Percentiles rank a stretch among this genome's conserved stretches.
These are phyloP conservation scores for Myxozyma vanderwaltii DNA, from an alignment of 805 yeast species.

Conservation along the genomic window DNA sequence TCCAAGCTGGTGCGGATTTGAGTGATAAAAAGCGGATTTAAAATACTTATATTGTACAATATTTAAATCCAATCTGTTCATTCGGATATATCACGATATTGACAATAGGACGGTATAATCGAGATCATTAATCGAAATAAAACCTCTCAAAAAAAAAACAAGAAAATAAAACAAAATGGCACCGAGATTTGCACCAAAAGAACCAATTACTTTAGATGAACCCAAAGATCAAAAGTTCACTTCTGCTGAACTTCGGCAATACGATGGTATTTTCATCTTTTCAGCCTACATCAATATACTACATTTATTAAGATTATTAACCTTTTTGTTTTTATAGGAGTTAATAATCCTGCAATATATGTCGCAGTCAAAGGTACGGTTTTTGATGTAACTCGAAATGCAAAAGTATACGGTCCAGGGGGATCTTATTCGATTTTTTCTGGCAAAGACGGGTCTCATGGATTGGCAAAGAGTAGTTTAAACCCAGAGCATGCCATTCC, in stretches of 20 bases:
- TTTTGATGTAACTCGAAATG: constrained; percentile 73
- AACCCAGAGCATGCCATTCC: constrained; percentile 54
- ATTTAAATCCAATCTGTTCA: too few relatives aligned
- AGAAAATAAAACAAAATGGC: constrained; percentile 3
- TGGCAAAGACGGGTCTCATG: constrained; percentile 77
- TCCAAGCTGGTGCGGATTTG: too few relatives aligned
- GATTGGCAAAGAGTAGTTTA: constrained; percentile 69
- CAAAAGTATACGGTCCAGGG: constrained; percentile 73
- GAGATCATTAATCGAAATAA: too few relatives aligned
- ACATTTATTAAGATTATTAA: not conserved
- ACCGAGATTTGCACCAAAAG: constrained; percentile 54
- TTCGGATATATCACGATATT: too few relatives aligned
- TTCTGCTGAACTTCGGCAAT: constrained; percentile 47
- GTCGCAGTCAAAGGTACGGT: constrained; percentile 76
- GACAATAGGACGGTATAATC: too few relatives aligned
- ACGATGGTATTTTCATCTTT: constrained; percentile 47
- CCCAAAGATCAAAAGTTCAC: constrained; percentile 53
- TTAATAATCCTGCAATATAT: constrained; percentile 53
- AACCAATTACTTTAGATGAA: constrained; percentile 53
- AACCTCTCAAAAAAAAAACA: not conserved
- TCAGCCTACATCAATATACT: not conserved
- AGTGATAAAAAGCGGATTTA: too few relatives aligned
- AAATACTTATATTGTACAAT: too few relatives aligned
- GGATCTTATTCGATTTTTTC: constrained; percentile 69
- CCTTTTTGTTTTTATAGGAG: constrained; percentile 39